Conservation (phyloP, 345 rosid genomes). For the Eucalyptus decipiens region DNA sequence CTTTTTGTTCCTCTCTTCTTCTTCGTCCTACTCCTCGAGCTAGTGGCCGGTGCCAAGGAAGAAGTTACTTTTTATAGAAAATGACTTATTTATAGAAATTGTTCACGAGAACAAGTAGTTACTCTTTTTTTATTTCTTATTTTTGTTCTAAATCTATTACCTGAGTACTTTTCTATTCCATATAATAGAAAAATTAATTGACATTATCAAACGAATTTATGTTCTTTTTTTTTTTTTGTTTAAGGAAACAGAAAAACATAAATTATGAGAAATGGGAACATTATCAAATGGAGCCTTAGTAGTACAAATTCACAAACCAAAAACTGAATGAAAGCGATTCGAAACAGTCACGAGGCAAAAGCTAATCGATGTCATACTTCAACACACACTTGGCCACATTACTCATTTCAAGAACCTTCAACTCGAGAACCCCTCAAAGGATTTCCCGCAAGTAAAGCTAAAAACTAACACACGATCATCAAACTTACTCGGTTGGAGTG, state of each 20-base stretch:
- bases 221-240: no score
- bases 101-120: accelerated
- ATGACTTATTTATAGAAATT: no score
- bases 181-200: no score
- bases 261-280: no score
- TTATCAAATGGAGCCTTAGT: no score
- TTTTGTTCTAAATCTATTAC: no score
- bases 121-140: no score
- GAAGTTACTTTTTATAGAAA: no score
- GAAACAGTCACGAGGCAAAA: background rate
- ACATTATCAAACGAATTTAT: accelerated
- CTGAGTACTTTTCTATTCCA: accelerated
- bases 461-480: background rate
- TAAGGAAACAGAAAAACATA: accelerated
- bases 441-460: background rate
- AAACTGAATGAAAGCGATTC: accelerated
- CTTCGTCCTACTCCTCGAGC: accelerated
- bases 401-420: background rate
- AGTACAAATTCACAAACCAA: background rate
- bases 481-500: background rate
- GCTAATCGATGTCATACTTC: background rate
- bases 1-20: no score
- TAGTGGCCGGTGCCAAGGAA: accelerated
- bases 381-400: background rate
- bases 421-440: background rate